These are phyloP conservation scores for Myxozyma geophila DNA, from an alignment of 805 yeast species.

Conservation along the genomic window DNA sequence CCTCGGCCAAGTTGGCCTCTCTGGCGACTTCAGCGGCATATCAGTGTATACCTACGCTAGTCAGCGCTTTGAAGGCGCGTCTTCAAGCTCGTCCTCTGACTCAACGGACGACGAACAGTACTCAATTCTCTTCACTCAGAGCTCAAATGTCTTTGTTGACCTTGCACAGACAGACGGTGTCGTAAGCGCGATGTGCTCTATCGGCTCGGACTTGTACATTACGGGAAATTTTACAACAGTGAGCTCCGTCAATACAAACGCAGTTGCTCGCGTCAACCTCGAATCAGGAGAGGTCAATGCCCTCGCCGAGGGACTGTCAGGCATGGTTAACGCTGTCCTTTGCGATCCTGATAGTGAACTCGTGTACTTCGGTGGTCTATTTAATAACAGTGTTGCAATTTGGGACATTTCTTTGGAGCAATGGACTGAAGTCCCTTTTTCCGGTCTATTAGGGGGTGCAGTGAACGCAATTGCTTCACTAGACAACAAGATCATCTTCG, in stretches of 20 bases:
- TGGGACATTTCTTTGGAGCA: conserved; percentile 57
- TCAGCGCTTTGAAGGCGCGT: conserved; percentile 15
- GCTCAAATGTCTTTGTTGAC: conserved; percentile 23
- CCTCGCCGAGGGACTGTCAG: conserved; percentile 41
- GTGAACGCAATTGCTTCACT: conserved; percentile 67
- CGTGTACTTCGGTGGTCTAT: conserved; percentile 81
- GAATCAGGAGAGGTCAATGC: conserved; percentile 39
- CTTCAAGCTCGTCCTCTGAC: background rate
- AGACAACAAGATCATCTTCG: conserved; percentile 64
- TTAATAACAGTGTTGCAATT: conserved; percentile 65
- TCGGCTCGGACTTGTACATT: conserved; percentile 38
- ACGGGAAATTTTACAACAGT: conserved; percentile 44
- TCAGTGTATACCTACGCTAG: conserved; percentile 44
- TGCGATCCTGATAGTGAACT: conserved; percentile 54
- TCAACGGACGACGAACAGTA: conserved; percentile 21
- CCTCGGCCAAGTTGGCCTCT: conserved; percentile 43
- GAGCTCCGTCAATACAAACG: conserved; percentile 28
- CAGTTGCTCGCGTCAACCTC: conserved; percentile 41
- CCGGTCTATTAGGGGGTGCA: conserved; percentile 67
- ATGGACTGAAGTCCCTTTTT: conserved; percentile 63
- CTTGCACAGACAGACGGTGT: conserved; percentile 28
- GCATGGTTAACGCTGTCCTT: conserved; percentile 52
- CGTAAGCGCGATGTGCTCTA: conserved; percentile 36
- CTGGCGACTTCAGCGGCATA: conserved; percentile 49
- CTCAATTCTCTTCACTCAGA: conserved; percentile 25